phyloP scores from a whole-genome alignment of 495 filamentous ascomycete species.

The Neurospora intermedia region DNA sequence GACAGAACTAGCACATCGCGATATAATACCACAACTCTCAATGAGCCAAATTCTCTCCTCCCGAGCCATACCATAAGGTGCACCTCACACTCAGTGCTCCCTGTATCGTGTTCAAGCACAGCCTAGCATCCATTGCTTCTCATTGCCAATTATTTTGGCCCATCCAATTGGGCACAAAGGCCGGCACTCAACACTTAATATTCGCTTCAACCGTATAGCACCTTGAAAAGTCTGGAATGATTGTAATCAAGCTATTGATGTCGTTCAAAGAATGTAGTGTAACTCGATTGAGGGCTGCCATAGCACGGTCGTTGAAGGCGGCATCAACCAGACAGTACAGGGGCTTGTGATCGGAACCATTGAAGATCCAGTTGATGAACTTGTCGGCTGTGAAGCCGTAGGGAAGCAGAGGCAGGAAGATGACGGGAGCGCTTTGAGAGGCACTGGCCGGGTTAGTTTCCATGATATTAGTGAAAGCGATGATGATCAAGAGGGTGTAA shows the following conservation, averaged over 20 bases:
- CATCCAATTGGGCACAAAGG: background rate
- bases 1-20: background rate
- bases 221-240: background rate
- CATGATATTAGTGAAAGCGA: background rate
- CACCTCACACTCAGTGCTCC: background rate
- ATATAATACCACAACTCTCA: background rate
- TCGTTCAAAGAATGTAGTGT: background rate
- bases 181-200: background rate
- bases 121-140: background rate
- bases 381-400: background rate
- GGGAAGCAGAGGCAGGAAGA: background rate
- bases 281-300: background rate
- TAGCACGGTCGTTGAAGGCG: background rate
- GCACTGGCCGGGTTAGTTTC: background rate
- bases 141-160: background rate
- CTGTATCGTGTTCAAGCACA: background rate
- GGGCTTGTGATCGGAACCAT: background rate
- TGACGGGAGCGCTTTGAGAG: background rate
- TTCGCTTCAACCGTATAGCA: background rate
- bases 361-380: conserved; percentile 1
- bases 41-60: background rate
- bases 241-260: background rate
- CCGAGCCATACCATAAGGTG: background rate
- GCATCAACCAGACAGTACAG: background rate
- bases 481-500: background rate